Percentiles rank a stretch among this genome's conserved stretches.
These are phyloP conservation scores for Curvularia hawaiiensis DNA, from an alignment of 2,329 filamentous ascomycete genomes.

Conservation along the genomic window DNA sequence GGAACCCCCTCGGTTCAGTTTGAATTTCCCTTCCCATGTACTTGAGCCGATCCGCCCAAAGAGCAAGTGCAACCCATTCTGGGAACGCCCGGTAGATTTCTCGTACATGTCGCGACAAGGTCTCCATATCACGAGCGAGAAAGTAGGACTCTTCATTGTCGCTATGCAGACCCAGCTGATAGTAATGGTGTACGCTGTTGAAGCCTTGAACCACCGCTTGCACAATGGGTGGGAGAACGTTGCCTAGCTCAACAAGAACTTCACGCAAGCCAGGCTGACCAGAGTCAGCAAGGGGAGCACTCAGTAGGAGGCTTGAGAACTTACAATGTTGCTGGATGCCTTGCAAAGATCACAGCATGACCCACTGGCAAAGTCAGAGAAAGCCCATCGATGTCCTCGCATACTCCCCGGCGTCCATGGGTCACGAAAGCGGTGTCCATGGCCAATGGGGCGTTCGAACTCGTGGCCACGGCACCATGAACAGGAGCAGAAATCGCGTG, in stretches of 20 bases:
- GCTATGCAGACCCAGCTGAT: constrained; percentile 13
- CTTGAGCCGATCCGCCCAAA: constrained; percentile 12
- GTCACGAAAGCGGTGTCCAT: constrained; percentile 5
- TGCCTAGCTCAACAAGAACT: constrained; percentile 6
- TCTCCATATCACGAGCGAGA: constrained; percentile 19
- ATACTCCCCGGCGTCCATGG: constrained; percentile 1
- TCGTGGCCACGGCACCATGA: neutral
- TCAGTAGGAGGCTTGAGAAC: neutral
- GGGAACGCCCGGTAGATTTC: constrained; percentile 2
- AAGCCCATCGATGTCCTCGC: constrained; percentile 13
- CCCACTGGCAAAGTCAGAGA: neutral
- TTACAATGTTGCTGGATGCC: constrained; percentile 12
- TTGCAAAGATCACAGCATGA: constrained; percentile 20
- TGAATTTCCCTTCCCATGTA: constrained; percentile 15
- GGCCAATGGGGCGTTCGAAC: constrained; percentile 3
- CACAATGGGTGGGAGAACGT: neutral
- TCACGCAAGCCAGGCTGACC: constrained; percentile 12
- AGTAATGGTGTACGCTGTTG: constrained; percentile 20
- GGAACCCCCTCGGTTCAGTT: constrained; percentile 6
- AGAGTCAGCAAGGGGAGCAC: neutral
- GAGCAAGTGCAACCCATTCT: constrained; percentile 14
- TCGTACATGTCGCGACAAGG: constrained; percentile 13
- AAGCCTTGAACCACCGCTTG: neutral
- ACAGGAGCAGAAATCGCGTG: constrained; percentile 7
- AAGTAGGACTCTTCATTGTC: constrained; percentile 11